Evolutionary conservation across 1,284 basidiomycete species (phyloP), one percentile per base, ranked within the genome.

Genomic region (Schizophyllum commune): DNA sequence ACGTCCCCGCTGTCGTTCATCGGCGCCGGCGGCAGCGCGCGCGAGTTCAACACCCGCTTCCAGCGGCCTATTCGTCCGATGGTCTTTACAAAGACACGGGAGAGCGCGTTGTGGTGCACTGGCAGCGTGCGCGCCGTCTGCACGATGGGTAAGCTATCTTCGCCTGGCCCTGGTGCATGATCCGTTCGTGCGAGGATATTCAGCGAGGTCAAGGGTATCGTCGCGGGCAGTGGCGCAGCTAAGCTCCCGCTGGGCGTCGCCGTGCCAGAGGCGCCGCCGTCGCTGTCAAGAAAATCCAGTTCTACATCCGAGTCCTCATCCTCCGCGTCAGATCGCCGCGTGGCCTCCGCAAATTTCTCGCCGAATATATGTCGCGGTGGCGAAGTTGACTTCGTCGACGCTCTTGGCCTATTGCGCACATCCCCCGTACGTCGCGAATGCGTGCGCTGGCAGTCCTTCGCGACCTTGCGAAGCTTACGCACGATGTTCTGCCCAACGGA

Each of bases 41-140:
- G 76, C 17, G 85, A 80, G 63, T 89, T 87, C 55, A 92, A 70
- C 13, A 89, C 89, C 2, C 90, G 82, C 66, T 82, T 89, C 88
- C 91, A 92, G n/a, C 88, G 77, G 7, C 92, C 91, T 15, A 94
- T 74, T 3, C 88, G 82, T 1, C 91, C 88, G 57, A 92, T 88
- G 0, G 91, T 92, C 72, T 88, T 91, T 54, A 91, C 88, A 57
- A 94, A 83, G 11, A 83, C 91, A 4, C 89, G 80, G 0, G 89
- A 91, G 27, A 92, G 75, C 0, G 86, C 78, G 66, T 79, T 86
- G 60, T 87, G 83, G 39, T 84, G 82, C 21, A 83, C 80, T 1
- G 84, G 79, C 21, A 86, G 73, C 6, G 76, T 70, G 1, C 78
- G 72, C 8, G 80, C 68, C 15, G 76, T 73, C 27, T 78, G 75